Evolutionary conservation across 345 rosid genomes (phyloP), one percentile per base, ranked within the genome.

Genomic region (Ricinus communis): DNA sequence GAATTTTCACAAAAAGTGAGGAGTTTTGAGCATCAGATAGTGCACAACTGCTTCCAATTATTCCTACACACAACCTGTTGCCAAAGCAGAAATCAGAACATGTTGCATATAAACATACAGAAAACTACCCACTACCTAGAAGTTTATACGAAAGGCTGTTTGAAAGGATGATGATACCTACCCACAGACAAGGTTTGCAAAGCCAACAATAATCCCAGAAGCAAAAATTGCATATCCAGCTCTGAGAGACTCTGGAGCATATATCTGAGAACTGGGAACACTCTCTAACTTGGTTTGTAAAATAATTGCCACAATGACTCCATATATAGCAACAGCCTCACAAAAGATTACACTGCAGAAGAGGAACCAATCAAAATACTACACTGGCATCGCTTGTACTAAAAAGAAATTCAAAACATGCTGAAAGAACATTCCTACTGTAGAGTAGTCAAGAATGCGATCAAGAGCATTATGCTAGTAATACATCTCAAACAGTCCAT

Each of bases 181-280:
- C 97, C 99, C 97, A 78, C 99, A 95, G 59, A 92, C 92, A 77
- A 96, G 97, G 82, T 96, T 96, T 47, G 99, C 99, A 77, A 93
- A 96, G 73, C 97, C 99, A 71, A 96, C 99, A 31, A 96, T 93
- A 71, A 93, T 89, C 78, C 99, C 99, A 67, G 99, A 96, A 12
- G 99, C 98, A 70, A 96, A 96, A 81, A 96, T 93, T 56, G 99
- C 90, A 84, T 93, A 93, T 80, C 99, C 99, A 55, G 99, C 99
- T 89, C 98, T 87, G 36, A 96, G 96, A 76, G 98, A 93, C 76
- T 93, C 99, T 0, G 99, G 86, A 19, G 69, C 97, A 76, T 96
- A 75, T 65, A 93, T 83, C 77, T 82, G 75, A 55, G 98, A 74
- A 14, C 79, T 2, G 25, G 97, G 97, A 64, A 96, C 99, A 71